These are phyloP conservation scores for Fusarium sp. DNA, from an alignment of 2,329 filamentous ascomycete species.

Conservation along the genomic window DNA sequence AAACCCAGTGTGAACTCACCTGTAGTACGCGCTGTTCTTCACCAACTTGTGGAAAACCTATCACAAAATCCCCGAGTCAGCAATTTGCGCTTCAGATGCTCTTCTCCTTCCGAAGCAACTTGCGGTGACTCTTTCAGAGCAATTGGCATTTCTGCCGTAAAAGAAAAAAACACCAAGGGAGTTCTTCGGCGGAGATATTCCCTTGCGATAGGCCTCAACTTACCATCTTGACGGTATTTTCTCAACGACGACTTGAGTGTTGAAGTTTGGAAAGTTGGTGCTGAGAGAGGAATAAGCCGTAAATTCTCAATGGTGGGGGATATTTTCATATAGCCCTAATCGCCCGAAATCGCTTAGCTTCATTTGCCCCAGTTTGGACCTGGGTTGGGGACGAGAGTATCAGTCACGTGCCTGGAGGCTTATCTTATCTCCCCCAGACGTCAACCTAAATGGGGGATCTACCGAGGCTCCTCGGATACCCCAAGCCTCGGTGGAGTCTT, in stretches of 20 bases:
- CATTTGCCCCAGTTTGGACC: conserved; percentile 35
- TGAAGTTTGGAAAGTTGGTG: conserved; percentile 49
- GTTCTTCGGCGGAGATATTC: conserved; percentile 15
- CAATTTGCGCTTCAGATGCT: conserved; percentile 98
- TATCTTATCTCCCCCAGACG: conserved; percentile 7
- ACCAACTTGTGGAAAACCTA: conserved; percentile 93
- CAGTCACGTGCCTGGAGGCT: conserved; percentile 35
- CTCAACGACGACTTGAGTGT: conserved; percentile 55
- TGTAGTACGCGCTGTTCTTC: conserved; percentile 99
- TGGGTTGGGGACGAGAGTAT: conserved; percentile 54
- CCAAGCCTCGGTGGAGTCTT: conserved; percentile 19
- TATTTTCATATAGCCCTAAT: conserved; percentile 55
- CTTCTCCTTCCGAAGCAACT: conserved; percentile 91
- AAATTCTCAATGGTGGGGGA: conserved; percentile 52
- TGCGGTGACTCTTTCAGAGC: conserved; percentile 81
- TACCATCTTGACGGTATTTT: conserved; percentile 73
- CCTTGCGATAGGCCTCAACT: conserved; percentile 60
- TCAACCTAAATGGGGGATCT: conserved; percentile 25
- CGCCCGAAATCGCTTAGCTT: conserved; percentile 35
- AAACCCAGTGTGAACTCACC: conserved; percentile 66
- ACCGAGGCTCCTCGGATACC: conserved; percentile 40
- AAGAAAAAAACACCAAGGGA: conserved; percentile 42
- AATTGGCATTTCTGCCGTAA: conserved; percentile 57
- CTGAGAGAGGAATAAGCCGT: conserved; percentile 35
- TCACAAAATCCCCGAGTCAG: conserved; percentile 81